Base-by-base conservation (phyloP, 768 basidiomycete species). In the Phaeotremella fagi region DNA sequence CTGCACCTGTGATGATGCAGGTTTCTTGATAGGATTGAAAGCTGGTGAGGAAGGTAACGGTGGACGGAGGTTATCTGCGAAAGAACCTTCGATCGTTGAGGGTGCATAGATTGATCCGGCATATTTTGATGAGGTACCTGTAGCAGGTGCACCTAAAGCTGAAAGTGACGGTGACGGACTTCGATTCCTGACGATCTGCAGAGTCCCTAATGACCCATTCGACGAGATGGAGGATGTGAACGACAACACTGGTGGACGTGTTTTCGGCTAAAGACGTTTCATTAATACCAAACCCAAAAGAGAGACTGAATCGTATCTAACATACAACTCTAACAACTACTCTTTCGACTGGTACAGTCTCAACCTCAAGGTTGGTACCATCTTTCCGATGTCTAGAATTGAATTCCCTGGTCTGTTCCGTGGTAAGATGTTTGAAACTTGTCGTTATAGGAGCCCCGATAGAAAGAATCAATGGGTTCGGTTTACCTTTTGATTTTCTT, bases 171-270 rank as follows among this genome's bases (percentile, higher is more conserved):
- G 18, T 52, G 47, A 14, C 28, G 2, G 26, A 59, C 9, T 7
- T 41, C 33, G 33, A 35, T 9, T n/a, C n/a, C 38, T 12, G 38
- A 41, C 28, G 11, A 23, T 24, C 9, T 52, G 43, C 16, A 59
- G 36, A 7, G 41, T 18, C 33, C 37, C 28, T 6, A 59, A 44
- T 2, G 42, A 47, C 5, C 38, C 43, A 22, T 26, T 14, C 12
- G 36, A 55, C 31, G 59, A 59, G 23, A 52, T 54, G 9, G 61
- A 59, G n/a, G 41, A 28, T 12, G 54, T 51, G 52, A 63, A 59
- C 14, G 54, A 53, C 11, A 63, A 45, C 11, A 41, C 26, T 12
- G 61, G 61, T 4, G 53, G 52, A 29, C 46, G 37, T 6, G 7
- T 22, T 6, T n/a, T 27, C 5, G 55, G 55, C 59, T 61, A 43